Base-by-base conservation (phyloP, 306 rosid genomes). In the Cicer arietinum region DNA sequence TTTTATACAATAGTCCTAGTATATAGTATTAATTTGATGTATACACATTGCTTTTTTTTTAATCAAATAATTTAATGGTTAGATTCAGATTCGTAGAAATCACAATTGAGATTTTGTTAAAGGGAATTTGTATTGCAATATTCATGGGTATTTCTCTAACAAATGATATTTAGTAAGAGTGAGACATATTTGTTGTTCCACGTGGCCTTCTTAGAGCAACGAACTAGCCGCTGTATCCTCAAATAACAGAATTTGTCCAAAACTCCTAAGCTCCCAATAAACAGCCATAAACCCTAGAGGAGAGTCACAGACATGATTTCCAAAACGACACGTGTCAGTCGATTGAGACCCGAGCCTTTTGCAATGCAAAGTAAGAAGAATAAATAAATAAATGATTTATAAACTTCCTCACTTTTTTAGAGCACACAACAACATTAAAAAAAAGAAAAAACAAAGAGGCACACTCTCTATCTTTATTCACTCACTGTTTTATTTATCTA, bases 401-500 rank as follows among this genome's bases (percentile, higher is more conserved):
- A 7, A 30, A 25, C 7, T 30, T 30, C 30, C 42, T 58, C 41
- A 10, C 11, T 57, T 10, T 20, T 1, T 58, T 0, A 0, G 18
- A 50, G 56, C 56, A 50, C 20, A 50, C 56, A 50, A 0, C 16
- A 47, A 12, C 22, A 10, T 5, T 11, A 47, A 7, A 3, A 5
- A 47, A 6, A 16, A 16, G 14, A 20, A 20, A 20, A 1, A 1
- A 20, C 1, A 20, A 1, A 20, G 22, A 20, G 22, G 22, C 22
- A 16, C 22, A 51, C 22, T 52, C 20, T 48, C 53, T 51, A 1
- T 18, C 2, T 18, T 6, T 17, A 18, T 20, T 57, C 65, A 59
- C 22, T 12, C 43, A 59, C 43, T 59, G 43, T 59, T 59, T 59
- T 3, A 59, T 59, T 59, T 3, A 59, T 59, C 65, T 25, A 57